Conservation (phyloP, 2,329 filamentous ascomycete species). For the Gaeumannomyces tritici region DNA sequence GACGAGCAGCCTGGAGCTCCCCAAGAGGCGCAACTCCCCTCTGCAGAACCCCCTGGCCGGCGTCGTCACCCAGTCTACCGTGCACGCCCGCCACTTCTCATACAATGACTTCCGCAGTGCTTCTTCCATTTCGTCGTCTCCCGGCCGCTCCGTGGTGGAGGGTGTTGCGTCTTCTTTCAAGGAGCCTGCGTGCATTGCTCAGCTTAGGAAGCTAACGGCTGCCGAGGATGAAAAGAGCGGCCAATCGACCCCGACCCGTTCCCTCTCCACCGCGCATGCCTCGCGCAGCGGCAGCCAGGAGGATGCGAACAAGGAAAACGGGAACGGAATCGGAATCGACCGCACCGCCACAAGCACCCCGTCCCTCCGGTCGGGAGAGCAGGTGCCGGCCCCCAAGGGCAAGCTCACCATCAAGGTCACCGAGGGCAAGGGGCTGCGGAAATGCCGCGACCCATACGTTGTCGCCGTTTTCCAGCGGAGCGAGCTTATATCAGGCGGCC, state of each 20-base stretch:
- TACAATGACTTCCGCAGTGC: conserved; percentile 30
- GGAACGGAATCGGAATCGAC: conserved; percentile 30
- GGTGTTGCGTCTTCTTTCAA: conserved; percentile 20
- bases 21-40: conserved; percentile 32
- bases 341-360: conserved; percentile 45
- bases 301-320: conserved; percentile 26
- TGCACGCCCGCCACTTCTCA: conserved; percentile 60
- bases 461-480: conserved; percentile 96
- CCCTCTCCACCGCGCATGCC: conserved; percentile 58
- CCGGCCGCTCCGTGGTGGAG: conserved; percentile 18
- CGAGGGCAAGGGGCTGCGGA: conserved; percentile 73
- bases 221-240: conserved; percentile 78
- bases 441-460: conserved; percentile 83
- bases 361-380: conserved; percentile 38
- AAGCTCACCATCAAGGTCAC: conserved; percentile 84
- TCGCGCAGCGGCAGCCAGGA: conserved; percentile 35
- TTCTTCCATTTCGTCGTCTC: conserved; percentile 41
- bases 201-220: conserved; percentile 83
- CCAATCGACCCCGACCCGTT: conserved; percentile 80
- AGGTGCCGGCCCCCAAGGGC: conserved; percentile 66
- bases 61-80: conserved; percentile 51
- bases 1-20: conserved; percentile 33
- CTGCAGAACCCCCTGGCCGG: conserved; percentile 51
- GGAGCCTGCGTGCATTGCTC: conserved; percentile 55
- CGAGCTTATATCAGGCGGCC: conserved; percentile 87